Evolutionary conservation across 768 basidiomycete genomes (phyloP), one percentile per base, ranked within the genome.

Genomic region (Serpula lacrymans): DNA sequence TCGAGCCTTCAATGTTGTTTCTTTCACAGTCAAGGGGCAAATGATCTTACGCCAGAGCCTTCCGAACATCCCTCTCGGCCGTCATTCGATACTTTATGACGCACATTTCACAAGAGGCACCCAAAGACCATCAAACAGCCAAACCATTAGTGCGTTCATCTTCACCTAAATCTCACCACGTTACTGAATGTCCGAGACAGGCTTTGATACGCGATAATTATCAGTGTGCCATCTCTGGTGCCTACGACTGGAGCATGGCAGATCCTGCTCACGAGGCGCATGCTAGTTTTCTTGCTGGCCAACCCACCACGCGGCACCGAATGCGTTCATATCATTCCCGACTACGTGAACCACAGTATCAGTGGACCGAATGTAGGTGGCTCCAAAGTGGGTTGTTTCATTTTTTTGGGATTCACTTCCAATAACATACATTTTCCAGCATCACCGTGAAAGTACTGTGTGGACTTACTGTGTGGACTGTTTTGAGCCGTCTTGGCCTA

Each of bases 181-280:
- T 51, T 54, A 32, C n/a, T n/a, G n/a, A n/a, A n/a, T n/a, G n/a
- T n/a, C n/a, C n/a, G n/a, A n/a, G n/a, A n/a, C n/a, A n/a, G n/a
- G n/a, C n/a, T n/a, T 43, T 53, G 24, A n/a, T 10, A 8, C 57
- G 57, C 20, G 57, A 57, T 47, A 34, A 41, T 17, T 51, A 50
- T 37, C 37, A 53, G 23, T 58, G 57, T 30, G 35, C 50, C 12
- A 22, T 46, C 27, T 29, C 27, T 29, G 27, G 27, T 9, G 9
- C 27, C 27, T 9, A 9, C 27, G 27, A 29, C 14, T 9, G 9
- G 9, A n/a, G n/a, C 14, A 29, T 29, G 10, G 27, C 27, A 9
- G 27, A n/a, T 29, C 27, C 27, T 6, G 8, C 6, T 10, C 12
- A 20, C 6, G 6, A 37, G 6, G 13, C 29, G 16, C 30, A 36